Evolutionary conservation across 768 basidiomycete genomes (phyloP).

Genomic region (Collybia sp.): DNA sequence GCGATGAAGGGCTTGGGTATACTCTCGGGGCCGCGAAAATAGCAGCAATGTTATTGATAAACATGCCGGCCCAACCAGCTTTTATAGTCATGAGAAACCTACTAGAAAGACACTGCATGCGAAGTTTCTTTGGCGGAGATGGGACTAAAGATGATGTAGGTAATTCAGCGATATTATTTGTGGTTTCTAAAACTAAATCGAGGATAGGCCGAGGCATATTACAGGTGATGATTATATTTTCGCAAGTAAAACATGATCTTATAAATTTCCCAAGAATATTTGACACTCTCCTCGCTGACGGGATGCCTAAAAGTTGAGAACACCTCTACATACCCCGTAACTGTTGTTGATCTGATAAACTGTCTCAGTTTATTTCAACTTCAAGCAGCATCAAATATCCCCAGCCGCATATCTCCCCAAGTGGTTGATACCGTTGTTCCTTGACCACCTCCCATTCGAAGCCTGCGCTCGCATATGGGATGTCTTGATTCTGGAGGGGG

Average conservation of each 20-base stretch:
- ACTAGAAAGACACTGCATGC: slow-evolving; percentile 78
- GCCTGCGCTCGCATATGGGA: slow-evolving; percentile 90
- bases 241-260: slow-evolving; percentile 1
- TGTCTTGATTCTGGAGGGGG: slow-evolving; percentile 81
- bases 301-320: slow-evolving; percentile 86
- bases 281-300: slow-evolving; percentile 86
- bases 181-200: slow-evolving; percentile 8
- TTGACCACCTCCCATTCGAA: slow-evolving; percentile 88
- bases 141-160: slow-evolving; percentile 75
- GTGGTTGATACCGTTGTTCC: slow-evolving; percentile 79
- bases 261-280: slow-evolving; percentile 59
- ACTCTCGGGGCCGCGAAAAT: slow-evolving; percentile 63
- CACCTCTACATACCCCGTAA: neutral
- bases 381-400: slow-evolving; percentile 89
- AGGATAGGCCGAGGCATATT: slow-evolving; percentile 79
- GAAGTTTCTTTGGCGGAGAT: slow-evolving; percentile 78
- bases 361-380: slow-evolving; percentile 89
- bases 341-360: neutral
- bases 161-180: slow-evolving; percentile 12
- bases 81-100: slow-evolving; percentile 85
- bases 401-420: slow-evolving; percentile 78
- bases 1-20: slow-evolving; percentile 80
- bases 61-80: slow-evolving; percentile 69
- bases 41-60: slow-evolving; percentile 84
- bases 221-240: slow-evolving; percentile 47